Base-by-base conservation (phyloP, 179 eudicot species). In the Vitellaria paradoxa region DNA sequence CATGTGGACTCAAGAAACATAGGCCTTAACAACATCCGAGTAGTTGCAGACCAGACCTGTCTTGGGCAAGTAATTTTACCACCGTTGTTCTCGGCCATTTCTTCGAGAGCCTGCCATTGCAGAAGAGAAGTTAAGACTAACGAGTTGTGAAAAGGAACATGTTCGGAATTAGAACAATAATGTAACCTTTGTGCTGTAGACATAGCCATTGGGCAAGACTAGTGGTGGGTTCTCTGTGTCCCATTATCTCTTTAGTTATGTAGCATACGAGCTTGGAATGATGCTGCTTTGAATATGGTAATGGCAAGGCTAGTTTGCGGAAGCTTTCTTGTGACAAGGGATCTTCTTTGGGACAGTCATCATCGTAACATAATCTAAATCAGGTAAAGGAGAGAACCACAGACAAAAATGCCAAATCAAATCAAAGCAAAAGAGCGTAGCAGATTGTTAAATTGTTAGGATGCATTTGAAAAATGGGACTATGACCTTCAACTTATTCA, bases 211-310 rank as follows among this genome's bases (percentile, higher is more conserved):
- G 3, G 99, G 99, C 75, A 96, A 82, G 81, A 94, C 99, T 79
- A 96, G 86, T 23, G 99, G 99, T 23, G 98, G 99, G 85, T 96
- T 94, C 85, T 94, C 98, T 0, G 98, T 89, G 89, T 96, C 99
- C 99, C 98, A 96, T 96, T 56, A 94, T 66, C 86, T 96, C 98
- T 82, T 94, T 96, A 56, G 91, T 92, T 68, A 96, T 94, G 87
- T 91, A 89, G 85, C 99, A 96, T 26, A 96, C 98, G 63, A 94
- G 97, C 85, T 96, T 96, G 3, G 98, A 96, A 79, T 92, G 96
- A 77, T 94, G 99, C 83, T 96, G 99, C 92, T 96, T 94, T 26
- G 97, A 94, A 86, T 86, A 96, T 20, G 99, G 99, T 52, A 96
- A 83, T 7, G 91, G 85, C 45, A 68, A 59, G 23, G 99, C 98